Base-by-base conservation (phyloP, 805 yeast species). In the Starmera pachycereana region DNA sequence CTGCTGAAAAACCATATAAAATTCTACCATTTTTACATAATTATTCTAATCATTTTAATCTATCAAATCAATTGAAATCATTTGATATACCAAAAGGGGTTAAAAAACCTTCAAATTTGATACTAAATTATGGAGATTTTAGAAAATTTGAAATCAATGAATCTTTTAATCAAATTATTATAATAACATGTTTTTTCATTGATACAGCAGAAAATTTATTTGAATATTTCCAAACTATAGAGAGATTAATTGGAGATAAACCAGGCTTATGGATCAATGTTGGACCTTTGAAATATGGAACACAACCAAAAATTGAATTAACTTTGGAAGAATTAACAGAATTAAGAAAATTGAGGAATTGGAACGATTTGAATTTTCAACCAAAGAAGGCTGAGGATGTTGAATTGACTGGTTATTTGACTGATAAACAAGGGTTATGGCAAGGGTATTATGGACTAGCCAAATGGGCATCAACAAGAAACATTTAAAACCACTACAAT, bases 201-300 rank as follows among this genome's bases (percentile, higher is more conserved):
- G 97, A 90, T 59, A 90, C 97, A 0, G 97, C 97, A 0, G 95
- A 86, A 51, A 85, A 89, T 52, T 55, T 86, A 37, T 66, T 90
- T 46, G 80, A 76, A 33, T 89, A 89, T 57, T 58, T 90, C 40
- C 81, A 81, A 40, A 61, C 81, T 1, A 77, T 90, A 31, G 71
- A 72, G 41, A 50, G 57, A 10, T 50, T 80, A 30, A 60, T 67
- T 10, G 51, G 52, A 8, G 65, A 63, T 8, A 63, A 63, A 12
- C 69, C 69, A 4, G 80, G 85, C 0, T 66, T 71, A 33, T 90
- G 97, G 97, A 75, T 90, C 46, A 90, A 92, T 55, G 68, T 78
- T 12, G 98, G 98, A 0, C 98, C 98, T 0, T 66, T 92, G 44
- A 83, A 89, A 57, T 90, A 92, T 66, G 97, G 97, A 1, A 76